phyloP scores from a whole-genome alignment of 768 basidiomycete species.

The Exsudoporus frostii region DNA sequence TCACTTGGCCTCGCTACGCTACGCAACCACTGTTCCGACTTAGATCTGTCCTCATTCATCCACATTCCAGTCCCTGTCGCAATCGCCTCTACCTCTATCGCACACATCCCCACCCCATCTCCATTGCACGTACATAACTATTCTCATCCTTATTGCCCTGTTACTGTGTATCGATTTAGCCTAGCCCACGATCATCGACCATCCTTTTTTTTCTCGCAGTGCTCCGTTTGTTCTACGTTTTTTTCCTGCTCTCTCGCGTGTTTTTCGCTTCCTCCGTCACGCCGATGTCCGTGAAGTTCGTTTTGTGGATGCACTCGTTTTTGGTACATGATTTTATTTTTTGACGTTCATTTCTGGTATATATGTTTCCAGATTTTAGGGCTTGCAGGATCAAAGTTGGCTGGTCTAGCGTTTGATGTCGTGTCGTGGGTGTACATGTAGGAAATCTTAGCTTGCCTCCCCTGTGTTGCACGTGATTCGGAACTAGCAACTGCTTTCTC shows the following conservation, averaged over 20 bases:
- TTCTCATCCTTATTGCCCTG: conserved; percentile 26
- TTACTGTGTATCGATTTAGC: conserved; percentile 25
- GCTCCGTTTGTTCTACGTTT: conserved; percentile 17
- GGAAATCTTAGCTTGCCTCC: not conserved
- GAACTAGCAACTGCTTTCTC: not conserved
- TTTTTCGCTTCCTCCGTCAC: conserved; percentile 6
- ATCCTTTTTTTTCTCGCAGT: conserved; percentile 8
- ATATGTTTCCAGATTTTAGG: conserved; percentile 6
- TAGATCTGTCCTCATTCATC: conserved; percentile 22
- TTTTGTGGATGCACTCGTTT: conserved; percentile 20
- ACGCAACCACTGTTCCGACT: conserved; percentile 13
- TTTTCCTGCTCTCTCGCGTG: conserved; percentile 21
- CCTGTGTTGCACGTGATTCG: conserved; percentile 15
- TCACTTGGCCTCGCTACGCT: conserved; percentile 11
- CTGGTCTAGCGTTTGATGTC: conserved; percentile 15
- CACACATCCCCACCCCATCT: not conserved
- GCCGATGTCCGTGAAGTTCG: conserved; percentile 4
- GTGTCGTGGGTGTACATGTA: not conserved
- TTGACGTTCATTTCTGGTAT: conserved; percentile 19
- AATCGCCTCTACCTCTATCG: conserved; percentile 5
- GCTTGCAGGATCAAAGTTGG: conserved; percentile 14
- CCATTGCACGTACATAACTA: conserved; percentile 25
- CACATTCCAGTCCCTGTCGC: conserved; percentile 19
- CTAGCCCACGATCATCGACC: conserved; percentile 10
- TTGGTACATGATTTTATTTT: conserved; percentile 11